Evolutionary conservation across 2,329 filamentous ascomycete species (phyloP).

Genomic region (Botryotinia calthae): DNA sequence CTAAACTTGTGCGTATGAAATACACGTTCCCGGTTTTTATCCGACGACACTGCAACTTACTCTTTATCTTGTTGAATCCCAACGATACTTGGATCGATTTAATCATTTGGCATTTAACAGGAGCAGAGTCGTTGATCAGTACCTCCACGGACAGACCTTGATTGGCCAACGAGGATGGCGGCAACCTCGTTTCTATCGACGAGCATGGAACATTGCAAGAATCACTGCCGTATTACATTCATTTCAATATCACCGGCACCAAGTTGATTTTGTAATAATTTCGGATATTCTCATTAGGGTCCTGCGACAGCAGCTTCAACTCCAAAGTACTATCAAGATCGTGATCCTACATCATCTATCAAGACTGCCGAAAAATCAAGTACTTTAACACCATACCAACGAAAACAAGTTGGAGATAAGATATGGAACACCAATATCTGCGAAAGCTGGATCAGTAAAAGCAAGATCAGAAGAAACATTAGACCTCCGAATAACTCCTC

Average conservation of each 20-base stretch:
- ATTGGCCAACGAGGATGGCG: not conserved
- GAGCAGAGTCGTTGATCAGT: not conserved
- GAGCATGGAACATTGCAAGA: not conserved
- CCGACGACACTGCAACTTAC: no score
- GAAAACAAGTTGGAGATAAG: not conserved
- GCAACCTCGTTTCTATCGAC: not conserved
- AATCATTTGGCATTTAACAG: not conserved
- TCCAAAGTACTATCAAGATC: not conserved
- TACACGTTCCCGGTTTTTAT: no score
- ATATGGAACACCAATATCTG: not conserved
- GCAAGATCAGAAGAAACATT: not conserved
- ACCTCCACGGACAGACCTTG: not conserved
- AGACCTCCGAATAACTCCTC: not conserved
- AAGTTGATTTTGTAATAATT: not conserved
- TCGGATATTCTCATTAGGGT: not conserved
- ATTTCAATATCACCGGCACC: not conserved
- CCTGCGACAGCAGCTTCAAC: not conserved
- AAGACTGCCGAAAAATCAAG: not conserved
- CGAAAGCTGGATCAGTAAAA: not conserved
- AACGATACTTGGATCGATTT: not conserved
- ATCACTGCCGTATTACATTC: not conserved
- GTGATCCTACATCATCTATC: not conserved
- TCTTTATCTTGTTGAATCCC: not conserved
- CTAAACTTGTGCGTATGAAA: no score
- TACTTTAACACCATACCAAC: not conserved